phyloP scores from a whole-genome alignment of 116 monocot species.

The Thalassia testudinum region DNA sequence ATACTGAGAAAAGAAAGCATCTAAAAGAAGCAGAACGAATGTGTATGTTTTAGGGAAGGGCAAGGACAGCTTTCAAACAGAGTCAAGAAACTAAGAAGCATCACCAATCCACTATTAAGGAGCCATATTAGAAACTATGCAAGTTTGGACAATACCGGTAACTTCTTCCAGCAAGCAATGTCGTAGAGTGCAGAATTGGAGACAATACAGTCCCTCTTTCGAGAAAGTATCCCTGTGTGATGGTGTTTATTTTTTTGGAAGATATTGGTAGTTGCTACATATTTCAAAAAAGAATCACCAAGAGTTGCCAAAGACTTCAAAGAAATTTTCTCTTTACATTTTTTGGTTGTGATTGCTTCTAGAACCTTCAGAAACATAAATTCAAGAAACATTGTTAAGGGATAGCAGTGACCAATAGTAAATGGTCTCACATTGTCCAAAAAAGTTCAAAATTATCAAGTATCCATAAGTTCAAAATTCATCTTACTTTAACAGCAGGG shows the following conservation, averaged over 20 bases:
- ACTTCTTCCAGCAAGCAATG: slow-evolving; percentile 24
- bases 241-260: slow-evolving; percentile 28
- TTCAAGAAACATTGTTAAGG: not conserved
- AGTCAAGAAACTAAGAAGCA: too few species aligned
- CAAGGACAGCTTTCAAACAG: too few species aligned
- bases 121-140: too few species aligned
- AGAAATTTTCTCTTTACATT: slow-evolving; percentile 46
- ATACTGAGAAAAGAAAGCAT: too few species aligned
- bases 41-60: too few species aligned
- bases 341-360: slow-evolving; percentile 57
- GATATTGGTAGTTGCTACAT: slow-evolving; percentile 35
- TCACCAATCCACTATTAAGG: too few species aligned
- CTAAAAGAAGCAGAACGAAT: too few species aligned
- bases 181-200: slow-evolving; percentile 37
- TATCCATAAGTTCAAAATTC: too few species aligned
- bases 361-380: slow-evolving; percentile 19
- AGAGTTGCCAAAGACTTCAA: slow-evolving; percentile 55
- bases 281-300: slow-evolving; percentile 72
- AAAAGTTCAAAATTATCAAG: too few species aligned
- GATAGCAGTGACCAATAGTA: too few species aligned
- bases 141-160: slow-evolving; percentile 24
- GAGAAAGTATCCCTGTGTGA: slow-evolving; percentile 39
- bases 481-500: slow-evolving; percentile 31
- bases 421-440: too few species aligned
- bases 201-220: slow-evolving; percentile 22